Evolutionary conservation across 2,329 filamentous ascomycete species (phyloP), one percentile per base, ranked within the genome.

Genomic region (Fusarium ramigenum): DNA sequence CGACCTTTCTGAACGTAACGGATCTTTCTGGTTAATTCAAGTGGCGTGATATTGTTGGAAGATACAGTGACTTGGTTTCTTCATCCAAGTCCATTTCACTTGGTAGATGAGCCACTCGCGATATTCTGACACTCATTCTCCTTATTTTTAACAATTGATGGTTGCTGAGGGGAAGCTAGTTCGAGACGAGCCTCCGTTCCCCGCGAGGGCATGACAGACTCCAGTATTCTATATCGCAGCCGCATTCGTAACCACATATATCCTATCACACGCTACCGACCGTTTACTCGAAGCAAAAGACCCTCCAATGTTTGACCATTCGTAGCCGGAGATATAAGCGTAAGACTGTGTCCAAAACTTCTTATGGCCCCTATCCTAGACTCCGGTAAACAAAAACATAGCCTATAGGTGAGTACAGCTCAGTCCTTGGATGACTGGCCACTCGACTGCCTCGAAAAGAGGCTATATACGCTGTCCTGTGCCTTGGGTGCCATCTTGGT

Each of bases 381-480:
- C 39, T 50, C 49, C 39, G 14, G 34, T 56, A 52, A 23, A 47
- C 7, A 21, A 50, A 21, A 53, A 32, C 47, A 42, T 15, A 5
- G 34, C 12, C 11, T 36, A 18, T 40, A 6, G n/a, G 14, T 18
- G 14, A 18, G 7, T 18, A 15, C 18, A 15, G 15, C 42, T 65
- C 69, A 70, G 30, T 47, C 50, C 25, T 72, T 64, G 34, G 68
- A 44, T 18, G 60, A 34, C 18, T 62, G 36, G 19, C 56, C 62
- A 32, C 50, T 63, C 36, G 61, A 53, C 43, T 74, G 64, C 42
- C 69, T 72, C 15, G 74, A 63, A 52, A 75, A 89, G 75, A 89
- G 83, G 25, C 82, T 84, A 75, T 90, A 88, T 47, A 95, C 89
- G 80, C 91, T 93, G 72, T 84, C 84, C 80, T 95, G 93, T 8